A percentile compares a stretch with the other conserved stretches of the same genome.
Evolutionary conservation across 2,329 filamentous ascomycete species (phyloP).

Genomic region (Claviceps sp.): DNA sequence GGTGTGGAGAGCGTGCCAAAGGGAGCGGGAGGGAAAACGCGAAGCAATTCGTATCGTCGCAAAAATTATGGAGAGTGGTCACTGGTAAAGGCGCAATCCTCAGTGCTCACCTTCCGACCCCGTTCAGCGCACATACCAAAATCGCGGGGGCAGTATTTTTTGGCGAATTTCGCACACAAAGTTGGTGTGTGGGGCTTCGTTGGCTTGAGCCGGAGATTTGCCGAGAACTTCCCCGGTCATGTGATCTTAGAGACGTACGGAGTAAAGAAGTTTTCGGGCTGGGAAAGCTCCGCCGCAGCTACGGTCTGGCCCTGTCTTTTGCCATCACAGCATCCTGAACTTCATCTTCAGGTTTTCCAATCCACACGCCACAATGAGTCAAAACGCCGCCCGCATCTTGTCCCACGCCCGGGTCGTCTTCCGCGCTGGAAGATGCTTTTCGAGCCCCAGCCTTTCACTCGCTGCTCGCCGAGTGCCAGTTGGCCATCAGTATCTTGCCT

Average conservation of each 20-base stretch:
- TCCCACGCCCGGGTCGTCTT: slow-evolving; percentile 12
- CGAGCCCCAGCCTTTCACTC: slow-evolving; percentile 4
- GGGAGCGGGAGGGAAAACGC: not conserved
- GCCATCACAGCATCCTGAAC: not conserved
- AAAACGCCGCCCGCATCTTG: slow-evolving; percentile 13
- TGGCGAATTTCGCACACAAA: slow-evolving; percentile 26
- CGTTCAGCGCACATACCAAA: slow-evolving; percentile 11
- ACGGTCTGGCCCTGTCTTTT: not conserved
- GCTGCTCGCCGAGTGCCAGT: slow-evolving; percentile 9
- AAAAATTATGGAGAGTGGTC: slow-evolving; percentile 1
- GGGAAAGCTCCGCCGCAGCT: too few relatives aligned
- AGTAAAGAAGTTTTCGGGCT: not conserved
- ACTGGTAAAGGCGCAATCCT: slow-evolving; percentile 5
- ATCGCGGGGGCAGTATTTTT: slow-evolving; percentile 29
- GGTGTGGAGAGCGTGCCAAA: not conserved
- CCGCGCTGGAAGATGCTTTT: slow-evolving; percentile 10
- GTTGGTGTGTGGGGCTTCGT: slow-evolving; percentile 19
- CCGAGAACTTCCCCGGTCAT: slow-evolving; percentile 19
- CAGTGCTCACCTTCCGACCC: not conserved
- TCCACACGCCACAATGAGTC: slow-evolving; percentile 14
- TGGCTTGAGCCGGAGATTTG: slow-evolving; percentile 19
- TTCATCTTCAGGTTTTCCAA: not conserved
- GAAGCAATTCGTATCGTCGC: slow-evolving; percentile 3
- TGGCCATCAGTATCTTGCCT: slow-evolving; percentile 6
- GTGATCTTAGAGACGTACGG: slow-evolving; percentile 18